A percentile compares a stretch with the other conserved stretches of the same genome.
phyloP scores from a whole-genome alignment of 2,329 filamentous ascomycete species.

The Xylaria digitata region DNA sequence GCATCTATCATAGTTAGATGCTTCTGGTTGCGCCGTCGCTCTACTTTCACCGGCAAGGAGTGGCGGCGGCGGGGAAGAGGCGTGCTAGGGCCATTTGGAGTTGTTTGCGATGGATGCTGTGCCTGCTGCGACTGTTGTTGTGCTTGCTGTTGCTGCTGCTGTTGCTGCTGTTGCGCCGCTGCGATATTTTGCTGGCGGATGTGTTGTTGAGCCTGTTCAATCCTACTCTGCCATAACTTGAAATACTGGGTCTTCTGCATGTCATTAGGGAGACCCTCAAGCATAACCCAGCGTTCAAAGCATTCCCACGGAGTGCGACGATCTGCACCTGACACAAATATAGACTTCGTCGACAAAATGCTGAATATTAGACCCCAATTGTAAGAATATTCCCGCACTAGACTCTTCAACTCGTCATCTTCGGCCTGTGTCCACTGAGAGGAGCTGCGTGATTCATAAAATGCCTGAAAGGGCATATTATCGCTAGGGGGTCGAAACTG shows the following conservation, averaged over 20 bases:
- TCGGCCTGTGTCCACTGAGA: constrained; percentile 94
- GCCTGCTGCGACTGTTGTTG: constrained; percentile 49
- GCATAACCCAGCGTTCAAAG: constrained; percentile 93
- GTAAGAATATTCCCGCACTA: constrained; percentile 94
- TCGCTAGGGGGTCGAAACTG: constrained; percentile 94
- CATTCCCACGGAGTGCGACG: constrained; percentile 97
- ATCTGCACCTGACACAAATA: constrained; percentile 87
- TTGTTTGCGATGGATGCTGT: constrained; percentile 51
- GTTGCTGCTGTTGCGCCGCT: constrained; percentile 54
- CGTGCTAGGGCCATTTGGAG: constrained; percentile 56
- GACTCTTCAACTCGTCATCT: constrained; percentile 85
- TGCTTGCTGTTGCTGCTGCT: constrained; percentile 49
- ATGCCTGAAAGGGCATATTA: constrained; percentile 87
- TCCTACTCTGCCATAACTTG: constrained; percentile 73
- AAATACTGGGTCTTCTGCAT: constrained; percentile 98
- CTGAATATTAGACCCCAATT: constrained; percentile 97
- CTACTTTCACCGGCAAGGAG: constrained; percentile 85
- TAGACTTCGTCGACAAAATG: constrained; percentile 77
- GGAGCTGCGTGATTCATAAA: constrained; percentile 86
- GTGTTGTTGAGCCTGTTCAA: constrained; percentile 68
- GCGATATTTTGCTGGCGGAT: constrained; percentile 66
- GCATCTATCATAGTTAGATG: constrained; percentile 91
- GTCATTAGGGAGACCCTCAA: constrained; percentile 90
- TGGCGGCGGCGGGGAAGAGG: constrained; percentile 71
- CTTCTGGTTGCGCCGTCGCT: constrained; percentile 85